Percentiles rank a stretch among this genome's conserved stretches.
Conservation (phyloP, 2,329 filamentous ascomycete species). For the Cercospora sp. region DNA sequence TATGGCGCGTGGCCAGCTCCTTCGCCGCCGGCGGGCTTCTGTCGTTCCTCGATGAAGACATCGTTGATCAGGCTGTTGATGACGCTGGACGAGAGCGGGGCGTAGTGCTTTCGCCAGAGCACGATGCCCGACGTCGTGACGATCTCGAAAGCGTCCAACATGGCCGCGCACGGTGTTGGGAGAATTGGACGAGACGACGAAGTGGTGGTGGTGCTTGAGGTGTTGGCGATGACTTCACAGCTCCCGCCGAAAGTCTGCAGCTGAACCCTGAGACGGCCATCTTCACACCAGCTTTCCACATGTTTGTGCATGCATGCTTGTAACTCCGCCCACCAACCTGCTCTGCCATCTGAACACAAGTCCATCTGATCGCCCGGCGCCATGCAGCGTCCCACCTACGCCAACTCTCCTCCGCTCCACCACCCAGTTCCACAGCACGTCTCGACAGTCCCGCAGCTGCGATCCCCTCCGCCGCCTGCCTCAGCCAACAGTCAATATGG, state of each 20-base stretch:
- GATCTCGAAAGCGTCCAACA: constrained; percentile 97
- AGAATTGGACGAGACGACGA: background rate
- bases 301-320: background rate
- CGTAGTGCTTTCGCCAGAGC: constrained; percentile 88
- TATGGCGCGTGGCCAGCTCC: constrained; percentile 65
- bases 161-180: constrained; percentile 43
- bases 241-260: constrained; percentile 3
- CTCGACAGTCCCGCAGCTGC: constrained; percentile 93
- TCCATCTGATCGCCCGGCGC: constrained; percentile 35
- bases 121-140: constrained; percentile 94
- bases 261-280: background rate
- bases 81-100: constrained; percentile 74
- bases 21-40: constrained; percentile 58
- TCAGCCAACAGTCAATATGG: constrained; percentile 70
- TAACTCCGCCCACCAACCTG: background rate
- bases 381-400: constrained; percentile 87
- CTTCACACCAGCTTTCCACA: constrained; percentile 14
- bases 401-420: constrained; percentile 86
- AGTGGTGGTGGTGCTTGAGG: background rate
- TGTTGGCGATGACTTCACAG: constrained; percentile 3
- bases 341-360: constrained; percentile 4
- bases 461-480: constrained; percentile 81
- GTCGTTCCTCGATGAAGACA: constrained; percentile 95
- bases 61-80: constrained; percentile 95
- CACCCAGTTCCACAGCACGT: constrained; percentile 98